Evolutionary conservation across 768 basidiomycete genomes (phyloP).

Genomic region (Suillus placidus): DNA sequence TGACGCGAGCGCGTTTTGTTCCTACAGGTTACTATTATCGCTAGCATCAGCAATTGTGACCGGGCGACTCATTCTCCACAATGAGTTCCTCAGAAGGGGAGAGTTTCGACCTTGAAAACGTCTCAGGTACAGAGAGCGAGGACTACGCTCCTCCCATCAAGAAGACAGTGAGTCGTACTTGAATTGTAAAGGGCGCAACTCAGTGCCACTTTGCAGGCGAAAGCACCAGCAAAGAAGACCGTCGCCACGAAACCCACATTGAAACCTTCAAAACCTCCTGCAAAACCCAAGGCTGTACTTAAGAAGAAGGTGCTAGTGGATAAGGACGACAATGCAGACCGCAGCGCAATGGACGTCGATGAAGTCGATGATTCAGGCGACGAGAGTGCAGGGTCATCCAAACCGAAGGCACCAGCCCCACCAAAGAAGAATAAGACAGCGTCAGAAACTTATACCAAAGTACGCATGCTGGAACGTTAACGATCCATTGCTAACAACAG

Average conservation of each 20-base stretch:
- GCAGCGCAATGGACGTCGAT: slow-evolving; percentile 46
- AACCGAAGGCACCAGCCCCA: slow-evolving; percentile 30
- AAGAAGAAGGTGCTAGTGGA: slow-evolving; percentile 76
- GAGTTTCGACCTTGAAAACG: slow-evolving; percentile 60
- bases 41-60: slow-evolving; percentile 7
- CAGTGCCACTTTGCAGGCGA: slow-evolving; percentile 23
- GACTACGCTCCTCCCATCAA: slow-evolving; percentile 64
- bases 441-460: slow-evolving; percentile 91
- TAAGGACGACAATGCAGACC: slow-evolving; percentile 64
- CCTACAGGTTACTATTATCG: neutral
- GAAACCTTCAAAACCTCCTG: slow-evolving; percentile 41
- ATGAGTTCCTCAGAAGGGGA: slow-evolving; percentile 82
- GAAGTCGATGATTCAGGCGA: slow-evolving; percentile 40
- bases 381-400: slow-evolving; percentile 35
- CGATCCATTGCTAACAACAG: neutral
- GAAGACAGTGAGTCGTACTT: slow-evolving; percentile 41
- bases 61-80: slow-evolving; percentile 12
- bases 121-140: slow-evolving; percentile 67
- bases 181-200: slow-evolving; percentile 22
- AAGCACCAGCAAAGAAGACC: slow-evolving; percentile 43
- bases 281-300: slow-evolving; percentile 53
- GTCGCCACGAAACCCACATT: slow-evolving; percentile 44
- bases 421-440: slow-evolving; percentile 78
- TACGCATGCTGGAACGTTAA: slow-evolving; percentile 35
- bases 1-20: slow-evolving; percentile 3